These are phyloP conservation scores for Malassezia yamatoensis DNA, from an alignment of 1,284 basidiomycete species.

Conservation along the genomic window DNA sequence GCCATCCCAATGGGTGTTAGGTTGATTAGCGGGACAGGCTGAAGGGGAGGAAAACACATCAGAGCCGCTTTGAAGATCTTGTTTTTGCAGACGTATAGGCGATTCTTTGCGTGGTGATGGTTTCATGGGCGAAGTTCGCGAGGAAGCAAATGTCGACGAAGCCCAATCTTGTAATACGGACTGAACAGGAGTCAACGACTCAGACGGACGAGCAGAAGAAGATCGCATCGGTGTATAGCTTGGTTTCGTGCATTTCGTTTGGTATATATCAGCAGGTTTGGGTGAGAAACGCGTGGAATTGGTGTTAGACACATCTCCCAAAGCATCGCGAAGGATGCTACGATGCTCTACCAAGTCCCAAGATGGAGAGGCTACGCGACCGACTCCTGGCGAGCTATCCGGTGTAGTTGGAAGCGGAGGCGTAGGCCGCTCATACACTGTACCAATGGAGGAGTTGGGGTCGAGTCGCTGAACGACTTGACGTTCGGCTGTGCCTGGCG, in stretches of 20 bases:
- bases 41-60: too few relatives aligned
- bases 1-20: too few relatives aligned
- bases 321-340: slow-evolving; percentile 2
- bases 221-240: not conserved
- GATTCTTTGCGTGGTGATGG: too few relatives aligned
- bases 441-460: not conserved
- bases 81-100: too few relatives aligned
- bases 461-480: not conserved
- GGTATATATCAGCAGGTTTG: not conserved
- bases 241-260: not conserved
- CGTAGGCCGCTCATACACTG: not conserved
- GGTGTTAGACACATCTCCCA: slow-evolving; percentile 12
- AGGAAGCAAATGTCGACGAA: not conserved
- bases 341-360: not conserved
- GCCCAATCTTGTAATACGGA: slow-evolving; percentile 14
- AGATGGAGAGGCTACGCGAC: slow-evolving; percentile 1
- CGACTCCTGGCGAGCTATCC: slow-evolving; percentile 9
- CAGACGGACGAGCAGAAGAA: not conserved
- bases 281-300: not conserved
- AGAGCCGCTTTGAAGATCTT: too few relatives aligned
- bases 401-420: not conserved
- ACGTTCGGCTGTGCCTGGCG: not conserved
- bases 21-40: too few relatives aligned
- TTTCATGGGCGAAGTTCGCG: too few relatives aligned
- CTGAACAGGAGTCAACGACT: slow-evolving; percentile 8